Base-by-base conservation (phyloP, 176 grass and related monocot species). In the Cymbopogon citratus region DNA sequence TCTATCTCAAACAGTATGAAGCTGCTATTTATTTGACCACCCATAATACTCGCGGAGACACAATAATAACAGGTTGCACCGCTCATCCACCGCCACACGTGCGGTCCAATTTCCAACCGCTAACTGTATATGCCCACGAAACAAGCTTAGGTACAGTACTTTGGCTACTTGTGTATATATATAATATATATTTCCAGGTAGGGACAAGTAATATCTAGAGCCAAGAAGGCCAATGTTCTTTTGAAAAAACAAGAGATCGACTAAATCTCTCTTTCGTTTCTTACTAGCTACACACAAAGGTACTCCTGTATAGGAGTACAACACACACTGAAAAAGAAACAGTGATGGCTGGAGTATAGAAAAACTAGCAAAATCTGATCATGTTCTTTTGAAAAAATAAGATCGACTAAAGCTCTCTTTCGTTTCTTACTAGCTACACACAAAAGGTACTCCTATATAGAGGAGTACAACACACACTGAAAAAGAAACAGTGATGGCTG, bases 1-100 rank as follows among this genome's bases (percentile, higher is more conserved):
- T 71, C 29, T 9, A 73, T 89, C 66, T 65, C 16, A 0, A 44
- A 81, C 38, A 7, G 38, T 9, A 9, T 23, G 54, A 57, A 57
- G 54, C 2, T 9, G 56, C 54, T 24, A 40, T 68, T 71, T 71
- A 71, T 77, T 18, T 72, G 54, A 40, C 10, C 33, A 44, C 24
- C 19, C 33, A 41, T 85, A 81, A 81, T 52, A 71, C 54, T 65
- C 64, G 71, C 77, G 65, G 77, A 81, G 38, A 68, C 27, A 73
- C 65, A 44, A 44, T 13, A 44, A 72, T 36, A 75, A 69, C 36
- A 80, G 39, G 24, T 27, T 2, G 63, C 76, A 84, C 63, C 76
- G 63, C 82, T 71, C 71, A 21, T 85, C 86, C 77, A 72, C 24
- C 56, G 35, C 64, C 65, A 39, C 66, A 51, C 87, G 15, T 66